Evolutionary conservation across 2,329 filamentous ascomycete genomes (phyloP).

Genomic region (Coniochaeta ligniaria): DNA sequence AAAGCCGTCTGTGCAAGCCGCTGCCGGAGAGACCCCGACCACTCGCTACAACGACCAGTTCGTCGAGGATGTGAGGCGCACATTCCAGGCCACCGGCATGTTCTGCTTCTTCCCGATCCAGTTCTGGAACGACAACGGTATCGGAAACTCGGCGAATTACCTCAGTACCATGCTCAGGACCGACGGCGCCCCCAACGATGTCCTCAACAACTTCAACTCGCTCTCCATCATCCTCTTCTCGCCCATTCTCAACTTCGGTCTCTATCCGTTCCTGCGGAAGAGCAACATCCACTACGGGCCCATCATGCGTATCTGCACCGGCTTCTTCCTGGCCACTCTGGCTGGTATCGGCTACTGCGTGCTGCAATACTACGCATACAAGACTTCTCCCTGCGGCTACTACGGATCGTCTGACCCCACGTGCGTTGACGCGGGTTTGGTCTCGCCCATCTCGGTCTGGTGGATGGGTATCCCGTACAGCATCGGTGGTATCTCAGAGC

Average conservation of each 20-base stretch:
- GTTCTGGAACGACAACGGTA: constrained; percentile 35
- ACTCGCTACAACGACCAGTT: constrained; percentile 57
- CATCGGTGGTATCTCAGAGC: constrained; percentile 30
- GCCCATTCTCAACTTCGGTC: constrained; percentile 19
- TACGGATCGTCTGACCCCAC: constrained; percentile 17
- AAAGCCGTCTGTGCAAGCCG: constrained; percentile 47
- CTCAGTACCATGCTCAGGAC: constrained; percentile 40
- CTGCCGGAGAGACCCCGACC: constrained; percentile 26
- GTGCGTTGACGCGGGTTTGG: background rate
- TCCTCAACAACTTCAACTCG: constrained; percentile 42
- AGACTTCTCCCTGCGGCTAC: constrained; percentile 32
- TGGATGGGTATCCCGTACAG: background rate
- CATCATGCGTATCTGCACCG: constrained; percentile 41
- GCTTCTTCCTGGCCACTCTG: constrained; percentile 40
- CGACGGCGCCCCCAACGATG: constrained; percentile 41
- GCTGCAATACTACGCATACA: constrained; percentile 33
- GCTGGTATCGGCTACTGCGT: constrained; percentile 35
- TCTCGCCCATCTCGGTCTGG: background rate
- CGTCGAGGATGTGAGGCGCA: constrained; percentile 58
- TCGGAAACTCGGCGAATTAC: constrained; percentile 40
- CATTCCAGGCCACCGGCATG: constrained; percentile 54
- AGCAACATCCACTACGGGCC: constrained; percentile 36
- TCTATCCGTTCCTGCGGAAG: constrained; percentile 37
- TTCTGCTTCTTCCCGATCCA: constrained; percentile 43
- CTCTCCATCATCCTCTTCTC: constrained; percentile 34